phyloP scores from a whole-genome alignment of 257 asterid species.

The Fraxinus cuspidata region DNA sequence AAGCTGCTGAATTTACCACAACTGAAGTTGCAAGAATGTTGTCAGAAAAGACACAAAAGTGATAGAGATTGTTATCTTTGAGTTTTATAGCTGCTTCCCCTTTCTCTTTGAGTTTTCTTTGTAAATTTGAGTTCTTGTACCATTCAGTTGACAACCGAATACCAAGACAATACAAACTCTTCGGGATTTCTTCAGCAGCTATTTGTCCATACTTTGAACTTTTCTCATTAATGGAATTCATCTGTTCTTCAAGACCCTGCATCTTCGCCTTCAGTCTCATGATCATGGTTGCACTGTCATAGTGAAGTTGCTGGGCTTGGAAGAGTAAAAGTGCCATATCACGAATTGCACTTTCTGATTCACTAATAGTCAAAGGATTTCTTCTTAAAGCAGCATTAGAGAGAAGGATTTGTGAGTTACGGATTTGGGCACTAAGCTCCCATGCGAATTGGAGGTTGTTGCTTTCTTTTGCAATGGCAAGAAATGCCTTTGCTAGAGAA shows the following conservation, averaged over 20 bases:
- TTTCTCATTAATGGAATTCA: conserved; percentile 38
- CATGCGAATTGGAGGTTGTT: conserved; percentile 50
- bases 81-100: conserved; percentile 32
- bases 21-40: conserved; percentile 53
- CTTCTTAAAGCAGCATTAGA: conserved; percentile 49
- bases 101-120: conserved; percentile 28
- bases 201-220: conserved; percentile 53
- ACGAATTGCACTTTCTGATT: conserved; percentile 43
- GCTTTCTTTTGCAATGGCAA: conserved; percentile 51
- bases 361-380: conserved; percentile 44
- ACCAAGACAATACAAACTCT: conserved; percentile 50
- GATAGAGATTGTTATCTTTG: conserved; percentile 38
- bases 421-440: conserved; percentile 50
- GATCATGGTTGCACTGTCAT: conserved; percentile 51
- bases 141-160: conserved; percentile 47
- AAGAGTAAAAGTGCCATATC: conserved; percentile 49
- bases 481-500: conserved; percentile 49
- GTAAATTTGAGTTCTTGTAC: conserved; percentile 39
- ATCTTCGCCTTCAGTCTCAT: conserved; percentile 51
- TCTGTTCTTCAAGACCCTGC: conserved; percentile 54
- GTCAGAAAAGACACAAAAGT: conserved; percentile 53
- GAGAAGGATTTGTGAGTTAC: conserved; percentile 44
- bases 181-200: conserved; percentile 57
- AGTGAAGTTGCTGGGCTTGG: conserved; percentile 52
- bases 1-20: conserved; percentile 48